Evolutionary conservation across 2,329 filamentous ascomycete genomes (phyloP), one percentile per base, ranked within the genome.

Genomic region (Clathrospora elynae): DNA sequence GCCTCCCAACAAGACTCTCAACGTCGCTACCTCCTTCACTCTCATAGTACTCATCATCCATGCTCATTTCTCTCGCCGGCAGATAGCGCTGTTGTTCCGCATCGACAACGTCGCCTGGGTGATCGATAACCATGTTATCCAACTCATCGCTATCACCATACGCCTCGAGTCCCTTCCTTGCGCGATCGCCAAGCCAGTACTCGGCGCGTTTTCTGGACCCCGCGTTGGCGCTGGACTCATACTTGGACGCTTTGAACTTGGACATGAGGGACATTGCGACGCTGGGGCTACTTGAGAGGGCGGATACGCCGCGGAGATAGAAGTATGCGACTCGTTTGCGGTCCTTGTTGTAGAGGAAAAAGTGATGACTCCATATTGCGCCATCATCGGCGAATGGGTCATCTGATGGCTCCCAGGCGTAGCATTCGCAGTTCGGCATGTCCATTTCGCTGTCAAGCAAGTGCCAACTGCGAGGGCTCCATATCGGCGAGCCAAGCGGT

Each of bases 301-400:
- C 86, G 45, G 83, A 92, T 31, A 96, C 83, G n/a, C 89, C 91
- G 49, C 92, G 86, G 31, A 96, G 82, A 64, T 96, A 95, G 31
- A 99, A 75, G 68, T 99, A 99, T 48, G 90, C 91, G 12, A 99
- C 92, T 28, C 93, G 84, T 75, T 97, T 97, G 64, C 86, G 81
- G 17, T 85, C 78, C 62, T 92, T 92, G 77, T 95, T 96, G 80
- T 96, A 97, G 71, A 97, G 95, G 76, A 99, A 96, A 72, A 95
- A 96, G 70, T 97, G 91, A 51, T 91, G 79, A 35, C 88, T 90
- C 92, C 92, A 99, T 51, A 99, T 91, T 7, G 91, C 87, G 49
- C 89, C 88, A 64, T 96, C 90, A 49, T 95, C 91, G 51, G 90
- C 90, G 61, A 95, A 96, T 0, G 90, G 90, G 63, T 96, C 91